Conservation (phyloP, 2,329 filamentous ascomycete genomes). For the Zalaria obscura region DNA sequence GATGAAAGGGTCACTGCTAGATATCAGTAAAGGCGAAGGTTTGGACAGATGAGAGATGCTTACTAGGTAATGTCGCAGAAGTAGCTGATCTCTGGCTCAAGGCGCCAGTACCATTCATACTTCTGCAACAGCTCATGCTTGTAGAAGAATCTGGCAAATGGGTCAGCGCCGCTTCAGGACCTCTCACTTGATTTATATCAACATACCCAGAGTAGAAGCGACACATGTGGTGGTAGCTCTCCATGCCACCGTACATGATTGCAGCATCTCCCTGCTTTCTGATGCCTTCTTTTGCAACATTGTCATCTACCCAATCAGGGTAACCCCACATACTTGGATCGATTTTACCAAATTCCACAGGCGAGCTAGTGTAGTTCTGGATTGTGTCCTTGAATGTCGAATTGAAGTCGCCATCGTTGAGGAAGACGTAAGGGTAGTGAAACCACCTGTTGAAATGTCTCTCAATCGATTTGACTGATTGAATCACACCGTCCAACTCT, state of each 20-base stretch:
- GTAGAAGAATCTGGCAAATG: conserved; percentile 64
- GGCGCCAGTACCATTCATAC: conserved; percentile 99
- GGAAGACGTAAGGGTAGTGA: conserved; percentile 94
- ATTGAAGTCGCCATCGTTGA: conserved; percentile 97
- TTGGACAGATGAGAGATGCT: conserved; percentile 15
- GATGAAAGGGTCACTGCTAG: conserved; percentile 71
- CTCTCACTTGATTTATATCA: neutral
- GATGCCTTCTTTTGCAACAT: conserved; percentile 90
- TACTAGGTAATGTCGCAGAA: conserved; percentile 99
- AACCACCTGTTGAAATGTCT: conserved; percentile 99
- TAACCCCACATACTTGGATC: conserved; percentile 87
- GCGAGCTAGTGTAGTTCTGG: conserved; percentile 73
- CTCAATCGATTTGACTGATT: conserved; percentile 95
- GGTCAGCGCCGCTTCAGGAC: neutral
- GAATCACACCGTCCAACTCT: conserved; percentile 87
- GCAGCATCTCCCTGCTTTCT: conserved; percentile 91
- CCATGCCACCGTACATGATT: conserved; percentile 98
- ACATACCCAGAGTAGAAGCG: conserved; percentile 92
- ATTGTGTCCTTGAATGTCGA: conserved; percentile 81
- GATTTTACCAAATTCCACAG: conserved; percentile 90
- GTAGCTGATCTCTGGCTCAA: conserved; percentile 99
- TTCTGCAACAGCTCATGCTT: conserved; percentile 89
- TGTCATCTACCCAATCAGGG: conserved; percentile 88
- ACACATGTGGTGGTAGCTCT: conserved; percentile 99
- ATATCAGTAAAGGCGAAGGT: conserved; percentile 16